Evolutionary conservation across 306 rosid genomes (phyloP).

Genomic region (Senna tora): DNA sequence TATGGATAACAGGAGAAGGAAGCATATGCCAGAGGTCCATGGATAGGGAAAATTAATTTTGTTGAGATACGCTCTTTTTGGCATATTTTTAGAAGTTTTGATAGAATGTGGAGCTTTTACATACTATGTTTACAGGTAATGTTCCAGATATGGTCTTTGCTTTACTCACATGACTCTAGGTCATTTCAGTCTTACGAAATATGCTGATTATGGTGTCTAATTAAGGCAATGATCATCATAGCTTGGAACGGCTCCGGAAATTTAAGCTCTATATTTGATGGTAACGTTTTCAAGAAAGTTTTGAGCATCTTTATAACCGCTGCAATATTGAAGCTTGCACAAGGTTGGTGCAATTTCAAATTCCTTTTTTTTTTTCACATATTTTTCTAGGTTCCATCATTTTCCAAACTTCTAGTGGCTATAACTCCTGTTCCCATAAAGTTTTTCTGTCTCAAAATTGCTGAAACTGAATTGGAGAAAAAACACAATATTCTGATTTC

Average conservation of each 20-base stretch:
- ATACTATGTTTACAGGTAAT: conserved; percentile 86
- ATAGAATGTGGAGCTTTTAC: conserved; percentile 96
- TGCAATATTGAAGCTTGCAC: conserved; percentile 89
- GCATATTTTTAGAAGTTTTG: conserved; percentile 94
- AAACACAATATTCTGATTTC: conserved; percentile 15
- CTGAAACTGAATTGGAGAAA: neutral
- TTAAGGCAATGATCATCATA: conserved; percentile 88
- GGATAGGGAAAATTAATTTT: conserved; percentile 88
- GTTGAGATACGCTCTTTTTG: conserved; percentile 93
- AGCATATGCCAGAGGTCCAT: conserved; percentile 40
- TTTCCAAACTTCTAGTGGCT: conserved; percentile 24
- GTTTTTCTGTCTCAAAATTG: neutral
- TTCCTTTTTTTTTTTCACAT: conserved; percentile 8
- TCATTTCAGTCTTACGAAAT: conserved; percentile 35
- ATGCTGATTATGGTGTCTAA: conserved; percentile 40
- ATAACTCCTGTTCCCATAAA: conserved; percentile 21
- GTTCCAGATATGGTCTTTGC: conserved; percentile 26
- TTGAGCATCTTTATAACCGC: conserved; percentile 95
- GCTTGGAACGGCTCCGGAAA: conserved; percentile 84
- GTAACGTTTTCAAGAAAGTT: conserved; percentile 83
- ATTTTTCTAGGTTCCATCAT: neutral
- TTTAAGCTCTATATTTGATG: conserved; percentile 65
- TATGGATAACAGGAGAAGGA: conserved; percentile 55
- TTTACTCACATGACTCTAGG: conserved; percentile 26
- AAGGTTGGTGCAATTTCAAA: conserved; percentile 57